Evolutionary conservation across 1,139 yeast genomes (phyloP).

Genomic region (Saccharomycopsis crataegensis): DNA sequence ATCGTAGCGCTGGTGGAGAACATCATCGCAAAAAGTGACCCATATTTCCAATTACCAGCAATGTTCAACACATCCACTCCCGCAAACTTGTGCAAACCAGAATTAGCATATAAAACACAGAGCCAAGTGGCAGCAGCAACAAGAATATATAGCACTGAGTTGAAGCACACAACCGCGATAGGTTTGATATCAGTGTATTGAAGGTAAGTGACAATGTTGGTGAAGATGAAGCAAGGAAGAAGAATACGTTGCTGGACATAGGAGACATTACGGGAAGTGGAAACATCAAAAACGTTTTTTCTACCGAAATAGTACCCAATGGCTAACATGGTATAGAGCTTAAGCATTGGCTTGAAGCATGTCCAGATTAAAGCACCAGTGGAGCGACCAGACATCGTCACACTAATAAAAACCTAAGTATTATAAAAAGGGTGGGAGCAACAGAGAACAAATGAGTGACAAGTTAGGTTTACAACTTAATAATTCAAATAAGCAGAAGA

Average conservation of each 20-base stretch:
- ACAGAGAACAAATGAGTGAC: too few species aligned
- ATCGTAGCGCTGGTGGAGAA: conserved; percentile 51
- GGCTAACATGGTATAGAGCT: conserved; percentile 8
- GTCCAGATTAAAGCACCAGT: conserved; percentile 12
- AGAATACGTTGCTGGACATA: conserved; percentile 13
- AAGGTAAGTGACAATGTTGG: conserved; percentile 9
- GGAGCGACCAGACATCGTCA: too few species aligned
- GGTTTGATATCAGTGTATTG: conserved; percentile 17
- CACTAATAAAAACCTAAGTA: too few species aligned
- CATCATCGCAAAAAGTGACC: conserved; percentile 33
- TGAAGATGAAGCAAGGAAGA: conserved; percentile 17
- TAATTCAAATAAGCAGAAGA: too few species aligned
- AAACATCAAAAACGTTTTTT: conserved; percentile 13
- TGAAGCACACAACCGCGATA: conserved; percentile 16
- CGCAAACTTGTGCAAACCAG: neutral
- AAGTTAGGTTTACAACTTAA: too few species aligned
- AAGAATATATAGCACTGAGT: conserved; percentile 25
- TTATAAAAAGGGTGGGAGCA: too few species aligned
- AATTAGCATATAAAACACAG: neutral
- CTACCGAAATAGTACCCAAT: conserved; percentile 17
- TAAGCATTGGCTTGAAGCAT: conserved; percentile 17
- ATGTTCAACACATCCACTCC: neutral
- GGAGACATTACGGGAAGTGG: conserved; percentile 17
- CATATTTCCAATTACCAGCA: conserved; percentile 56
- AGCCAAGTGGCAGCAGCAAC: conserved; percentile 24